These are phyloP conservation scores for Keqinozyma sinolaborantium DNA, from an alignment of 1,139 yeast genomes.

Conservation along the genomic window DNA sequence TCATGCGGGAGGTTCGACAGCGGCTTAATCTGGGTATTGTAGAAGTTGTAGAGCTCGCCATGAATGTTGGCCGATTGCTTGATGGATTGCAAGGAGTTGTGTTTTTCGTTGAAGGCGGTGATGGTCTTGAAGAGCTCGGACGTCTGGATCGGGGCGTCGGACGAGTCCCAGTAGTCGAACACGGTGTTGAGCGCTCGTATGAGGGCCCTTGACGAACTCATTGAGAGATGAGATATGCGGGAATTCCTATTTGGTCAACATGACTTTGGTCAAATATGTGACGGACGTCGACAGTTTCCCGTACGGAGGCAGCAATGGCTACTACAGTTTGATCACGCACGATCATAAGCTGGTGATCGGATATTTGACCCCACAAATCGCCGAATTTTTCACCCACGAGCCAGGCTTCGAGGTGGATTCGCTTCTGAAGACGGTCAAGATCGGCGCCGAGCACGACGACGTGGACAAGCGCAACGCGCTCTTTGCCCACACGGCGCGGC, in stretches of 20 bases:
- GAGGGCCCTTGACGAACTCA: conserved; percentile 35
- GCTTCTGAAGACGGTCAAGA: conserved; percentile 23
- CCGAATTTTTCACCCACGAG: conserved; percentile 24
- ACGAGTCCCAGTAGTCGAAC: conserved; percentile 26
- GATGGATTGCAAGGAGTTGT: conserved; percentile 34
- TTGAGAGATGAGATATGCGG: conserved; percentile 8
- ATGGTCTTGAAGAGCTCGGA: conserved; percentile 10
- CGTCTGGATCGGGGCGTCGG: conserved; percentile 8
- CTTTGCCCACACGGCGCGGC: conserved; percentile 40
- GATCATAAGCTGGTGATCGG: conserved; percentile 51
- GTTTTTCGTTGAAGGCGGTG: conserved; percentile 28
- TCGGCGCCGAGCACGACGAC: conserved; percentile 37
- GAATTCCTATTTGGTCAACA: conserved; percentile 1
- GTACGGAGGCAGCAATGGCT: conserved; percentile 18
- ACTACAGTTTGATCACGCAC: conserved; percentile 46
- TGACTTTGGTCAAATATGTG: conserved; percentile 19
- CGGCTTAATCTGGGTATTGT: conserved; percentile 34
- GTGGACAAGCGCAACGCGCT: conserved; percentile 44
- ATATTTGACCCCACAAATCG: conserved; percentile 46
- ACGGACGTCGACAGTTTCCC: conserved; percentile 51
- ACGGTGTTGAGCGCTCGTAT: conserved; percentile 25
- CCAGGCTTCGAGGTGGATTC: conserved; percentile 34
- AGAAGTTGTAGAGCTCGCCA: conserved; percentile 46
- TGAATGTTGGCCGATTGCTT: conserved; percentile 38
- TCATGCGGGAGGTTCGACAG: conserved; percentile 31